phyloP scores from a whole-genome alignment of 2,329 filamentous ascomycete species.

The Fusarium secorum region DNA sequence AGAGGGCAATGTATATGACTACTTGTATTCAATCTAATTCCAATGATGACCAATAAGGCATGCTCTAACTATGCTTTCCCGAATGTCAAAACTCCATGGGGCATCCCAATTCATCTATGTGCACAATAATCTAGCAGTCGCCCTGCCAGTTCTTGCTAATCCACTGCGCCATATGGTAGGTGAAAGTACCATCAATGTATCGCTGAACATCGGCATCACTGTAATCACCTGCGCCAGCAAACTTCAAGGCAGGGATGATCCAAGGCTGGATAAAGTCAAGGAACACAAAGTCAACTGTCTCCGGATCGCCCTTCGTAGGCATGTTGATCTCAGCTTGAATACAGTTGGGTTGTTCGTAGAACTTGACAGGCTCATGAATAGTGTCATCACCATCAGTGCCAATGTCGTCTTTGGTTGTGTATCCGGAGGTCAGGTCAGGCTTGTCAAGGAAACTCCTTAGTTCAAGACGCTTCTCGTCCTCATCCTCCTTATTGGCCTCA shows the following conservation, averaged over 20 bases:
- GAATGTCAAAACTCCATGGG: constrained; percentile 15
- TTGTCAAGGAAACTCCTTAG: constrained; percentile 44
- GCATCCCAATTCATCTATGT: constrained; percentile 3
- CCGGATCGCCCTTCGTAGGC: constrained; percentile 63
- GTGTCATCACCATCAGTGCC: constrained; percentile 91
- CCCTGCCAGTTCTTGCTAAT: constrained; percentile 65
- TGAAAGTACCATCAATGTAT: constrained; percentile 64
- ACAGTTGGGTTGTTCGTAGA: constrained; percentile 83
- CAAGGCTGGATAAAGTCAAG: constrained; percentile 90
- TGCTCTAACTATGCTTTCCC: neutral
- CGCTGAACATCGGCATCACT: constrained; percentile 55
- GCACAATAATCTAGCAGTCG: constrained; percentile 48
- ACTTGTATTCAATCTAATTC: neutral
- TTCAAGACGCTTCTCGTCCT: constrained; percentile 43
- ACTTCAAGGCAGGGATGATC: constrained; percentile 76
- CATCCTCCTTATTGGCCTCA: constrained; percentile 21
- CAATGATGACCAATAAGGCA: neutral
- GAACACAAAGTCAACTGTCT: constrained; percentile 86
- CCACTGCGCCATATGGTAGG: constrained; percentile 64
- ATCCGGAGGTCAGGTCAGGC: constrained; percentile 68
- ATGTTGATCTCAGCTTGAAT: constrained; percentile 76
- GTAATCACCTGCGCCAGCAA: constrained; percentile 60
- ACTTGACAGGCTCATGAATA: constrained; percentile 75
- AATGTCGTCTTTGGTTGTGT: constrained; percentile 87
- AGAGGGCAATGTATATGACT: neutral